A percentile compares a stretch with the other conserved stretches of the same genome.
Conservation (phyloP, 768 basidiomycete species). For the Lactarius hengduanensis region DNA sequence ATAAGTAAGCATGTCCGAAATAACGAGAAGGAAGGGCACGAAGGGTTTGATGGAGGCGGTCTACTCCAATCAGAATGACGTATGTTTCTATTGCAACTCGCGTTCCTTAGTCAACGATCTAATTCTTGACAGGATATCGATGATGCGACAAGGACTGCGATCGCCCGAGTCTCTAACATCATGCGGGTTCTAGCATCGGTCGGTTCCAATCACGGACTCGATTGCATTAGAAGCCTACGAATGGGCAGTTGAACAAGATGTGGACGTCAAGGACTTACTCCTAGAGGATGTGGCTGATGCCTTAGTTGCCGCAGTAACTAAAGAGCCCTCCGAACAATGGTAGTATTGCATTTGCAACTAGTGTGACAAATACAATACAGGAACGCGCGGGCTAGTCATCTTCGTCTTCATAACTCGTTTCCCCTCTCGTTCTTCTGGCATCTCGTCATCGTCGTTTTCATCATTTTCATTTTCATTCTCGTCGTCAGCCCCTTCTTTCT, state of each 20-base stretch:
- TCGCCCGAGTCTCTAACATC: constrained; percentile 81
- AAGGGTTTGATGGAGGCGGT: constrained; percentile 96
- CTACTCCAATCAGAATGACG: constrained; percentile 94
- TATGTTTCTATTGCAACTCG: constrained; percentile 42
- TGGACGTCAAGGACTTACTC: constrained; percentile 59
- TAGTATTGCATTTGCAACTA: constrained; percentile 9
- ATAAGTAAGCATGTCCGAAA: constrained; percentile 84
- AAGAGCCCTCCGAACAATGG: constrained; percentile 4
- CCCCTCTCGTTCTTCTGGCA: constrained; percentile 38
- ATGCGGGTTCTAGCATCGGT: constrained; percentile 78
- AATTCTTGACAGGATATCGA: constrained; percentile 66
- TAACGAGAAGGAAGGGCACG: constrained; percentile 78
- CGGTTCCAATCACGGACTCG: constrained; percentile 83
- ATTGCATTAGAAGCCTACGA: constrained; percentile 83
- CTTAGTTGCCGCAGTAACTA: constrained; percentile 54
- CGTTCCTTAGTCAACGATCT: constrained; percentile 12
- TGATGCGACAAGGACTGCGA: constrained; percentile 75
- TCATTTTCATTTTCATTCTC: constrained; percentile 53
- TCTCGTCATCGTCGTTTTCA: constrained; percentile 38
- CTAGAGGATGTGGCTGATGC: constrained; percentile 67
- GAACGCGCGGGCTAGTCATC: constrained; percentile 35
- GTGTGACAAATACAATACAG: not conserved
- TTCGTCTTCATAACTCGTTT: constrained; percentile 38
- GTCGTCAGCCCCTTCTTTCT: constrained; percentile 48
- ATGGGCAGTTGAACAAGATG: constrained; percentile 76